Evolutionary conservation across 176 grass and related monocot species (phyloP), one percentile per base, ranked within the genome.

Genomic region (Stipa capillata): DNA sequence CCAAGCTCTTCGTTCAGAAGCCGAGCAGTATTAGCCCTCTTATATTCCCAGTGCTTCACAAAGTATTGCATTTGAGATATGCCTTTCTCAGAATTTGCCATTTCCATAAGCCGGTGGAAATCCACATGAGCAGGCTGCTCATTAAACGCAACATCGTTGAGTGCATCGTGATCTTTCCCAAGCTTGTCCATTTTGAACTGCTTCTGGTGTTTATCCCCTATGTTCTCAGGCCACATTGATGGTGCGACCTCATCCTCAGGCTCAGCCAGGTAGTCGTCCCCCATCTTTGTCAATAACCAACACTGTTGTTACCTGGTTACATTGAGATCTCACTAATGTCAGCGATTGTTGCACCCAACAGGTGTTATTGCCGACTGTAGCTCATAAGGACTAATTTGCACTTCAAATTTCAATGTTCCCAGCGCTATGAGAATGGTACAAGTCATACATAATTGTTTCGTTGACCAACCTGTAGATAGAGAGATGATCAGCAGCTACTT

Each of bases 171-270:
- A 39, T 74, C 77, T 25, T 79, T 85, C 36, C 73, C 74, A 75
- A 72, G 85, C 2, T 82, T 90, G 12, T 90, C 91, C 42, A 97
- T 90, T 70, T 36, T 88, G 83, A 92, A 97, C 52, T 86, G 83
- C 74, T 79, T 86, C 82, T 87, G 82, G 51, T 82, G 50, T 81
- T 80, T 89, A 55, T 88, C 87, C 72, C 78, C 87, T 51, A 94
- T 68, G 43, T 94, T 86, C 41, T 88, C 64, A 52, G 91, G 91
- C 94, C 94, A 97, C 94, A 97, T 97, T 18, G 94, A 82, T 82
- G 83, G 55, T 79, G 88, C 31, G 16, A 83, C 89, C 70, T 97
- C 91, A 82, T 85, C 63, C 7, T 97, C 94, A 36, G 65, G 79
- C 2, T 89, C 91, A 15, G 29, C 81, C 37, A 85, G 42, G 78